A percentile compares a stretch with the other conserved stretches of the same genome.
These are phyloP conservation scores for Chalciporus piperatus DNA, from an alignment of 768 basidiomycete species.

Conservation along the genomic window DNA sequence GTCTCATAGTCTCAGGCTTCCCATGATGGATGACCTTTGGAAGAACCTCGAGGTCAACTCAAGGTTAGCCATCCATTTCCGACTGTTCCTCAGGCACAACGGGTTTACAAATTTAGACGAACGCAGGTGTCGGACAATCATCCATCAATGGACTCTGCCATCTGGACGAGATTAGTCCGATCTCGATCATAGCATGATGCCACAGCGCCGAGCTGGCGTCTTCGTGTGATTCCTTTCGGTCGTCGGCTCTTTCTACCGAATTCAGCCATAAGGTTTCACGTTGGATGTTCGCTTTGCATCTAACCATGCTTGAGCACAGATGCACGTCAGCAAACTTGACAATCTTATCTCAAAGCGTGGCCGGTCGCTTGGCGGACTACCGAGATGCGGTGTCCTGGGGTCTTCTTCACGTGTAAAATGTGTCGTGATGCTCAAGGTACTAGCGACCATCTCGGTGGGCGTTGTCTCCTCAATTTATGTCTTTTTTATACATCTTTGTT, in stretches of 20 bases:
- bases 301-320: slow-evolving; percentile 21
- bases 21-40: not conserved
- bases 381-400: slow-evolving; percentile 30
- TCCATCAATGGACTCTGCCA: slow-evolving; percentile 10
- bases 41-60: slow-evolving; percentile 6
- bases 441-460: slow-evolving; percentile 29
- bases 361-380: slow-evolving; percentile 20
- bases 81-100: not conserved
- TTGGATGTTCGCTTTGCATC: not conserved
- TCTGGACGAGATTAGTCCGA: slow-evolving; percentile 17
- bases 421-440: slow-evolving; percentile 29
- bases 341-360: slow-evolving; percentile 15
- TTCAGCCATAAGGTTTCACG: slow-evolving; percentile 10
- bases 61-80: slow-evolving; percentile 1
- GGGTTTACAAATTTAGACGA: slow-evolving; percentile 13
- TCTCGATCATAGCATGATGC: slow-evolving; percentile 18
- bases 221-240: not conserved
- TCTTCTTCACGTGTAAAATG: slow-evolving; percentile 29
- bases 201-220: not conserved
- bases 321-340: slow-evolving; percentile 18
- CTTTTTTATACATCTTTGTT: slow-evolving; percentile 25
- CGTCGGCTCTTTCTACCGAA: slow-evolving; percentile 6
- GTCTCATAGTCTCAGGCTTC: slow-evolving; percentile 11
- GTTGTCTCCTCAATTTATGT: slow-evolving; percentile 24
- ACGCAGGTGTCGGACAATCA: slow-evolving; percentile 18